These are phyloP conservation scores for Hypoxylon sp. DNA, from an alignment of 2,329 filamentous ascomycete species.

Conservation along the genomic window DNA sequence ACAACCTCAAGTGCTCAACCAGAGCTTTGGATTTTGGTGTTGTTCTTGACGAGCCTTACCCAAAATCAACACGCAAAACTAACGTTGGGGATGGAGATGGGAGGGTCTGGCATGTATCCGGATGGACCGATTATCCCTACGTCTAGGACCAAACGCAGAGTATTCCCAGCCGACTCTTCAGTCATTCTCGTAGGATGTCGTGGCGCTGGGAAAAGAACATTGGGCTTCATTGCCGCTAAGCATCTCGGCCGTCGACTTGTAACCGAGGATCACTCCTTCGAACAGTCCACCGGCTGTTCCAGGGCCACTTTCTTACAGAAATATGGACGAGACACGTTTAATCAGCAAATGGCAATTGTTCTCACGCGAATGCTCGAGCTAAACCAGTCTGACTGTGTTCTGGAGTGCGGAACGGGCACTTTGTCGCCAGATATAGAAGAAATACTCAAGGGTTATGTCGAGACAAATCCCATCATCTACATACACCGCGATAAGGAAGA, in stretches of 20 bases:
- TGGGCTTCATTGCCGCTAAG: conserved; percentile 76
- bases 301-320: conserved; percentile 67
- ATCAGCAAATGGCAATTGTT: conserved; percentile 67
- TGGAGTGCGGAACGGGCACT: conserved; percentile 73
- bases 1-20: too few relatives aligned
- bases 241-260: conserved; percentile 72
- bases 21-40: too few relatives aligned
- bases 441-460: conserved; percentile 66
- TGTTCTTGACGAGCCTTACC: too few relatives aligned
- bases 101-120: conserved; percentile 28
- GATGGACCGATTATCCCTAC: conserved; percentile 20
- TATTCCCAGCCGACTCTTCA: conserved; percentile 68
- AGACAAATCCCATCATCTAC: conserved; percentile 74
- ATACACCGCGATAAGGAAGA: conserved; percentile 71
- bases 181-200: conserved; percentile 76
- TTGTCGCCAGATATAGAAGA: conserved; percentile 67
- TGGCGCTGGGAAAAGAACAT: conserved; percentile 75
- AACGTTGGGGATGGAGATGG: conserved; percentile 35
- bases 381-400: conserved; percentile 69
- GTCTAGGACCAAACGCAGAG: conserved; percentile 47
- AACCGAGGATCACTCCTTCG: conserved; percentile 73
- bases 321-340: conserved; percentile 69
- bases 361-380: conserved; percentile 67
- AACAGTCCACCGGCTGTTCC: conserved; percentile 68
- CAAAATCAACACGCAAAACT: too few relatives aligned